Evolutionary conservation across 208 protist genomes (phyloP), one percentile per base, ranked within the genome.

Genomic region (Trypanosoma boissoni): DNA sequence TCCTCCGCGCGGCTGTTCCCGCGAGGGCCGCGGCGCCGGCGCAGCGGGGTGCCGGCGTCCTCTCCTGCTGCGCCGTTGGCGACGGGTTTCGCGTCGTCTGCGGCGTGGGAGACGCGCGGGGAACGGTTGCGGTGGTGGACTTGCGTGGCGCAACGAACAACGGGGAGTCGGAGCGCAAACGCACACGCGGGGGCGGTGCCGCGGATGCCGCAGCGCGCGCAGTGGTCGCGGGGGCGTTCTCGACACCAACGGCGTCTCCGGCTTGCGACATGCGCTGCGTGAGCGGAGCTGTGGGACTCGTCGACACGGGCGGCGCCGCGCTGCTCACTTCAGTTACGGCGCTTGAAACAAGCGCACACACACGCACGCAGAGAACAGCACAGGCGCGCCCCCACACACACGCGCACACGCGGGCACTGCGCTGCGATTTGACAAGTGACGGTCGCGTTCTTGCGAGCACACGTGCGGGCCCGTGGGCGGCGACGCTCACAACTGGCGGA

Each of bases 61-160:
- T 90, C 52, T 88, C 80, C 2, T 92, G 81, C 59, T 82, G 78
- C 45, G 32, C 78, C 1, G 21, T 90, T 28, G 75, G 61, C 10
- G 74, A 80, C 39, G 73, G 45, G 48, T 83, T 77, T 34, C 86
- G 86, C 36, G 80, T 89, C 2, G 74, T 88, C 3, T 81, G 73
- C 32, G 80, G 82, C 5, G 65, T 92, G 10, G 80, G 70, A 14
- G 82, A 89, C 41, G 48, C 54, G 3, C 48, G 52, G 0, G 82
- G 86, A 1, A 70, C 78, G 7, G 78, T 92, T 14, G 76, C 73
- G 9, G 68, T 92, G 14, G 66, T 75, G 0, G 86, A 92, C 45
- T 56, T 90, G 31, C 76, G 86, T 18, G 68, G 60, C 20, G 64
- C 72, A 1, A 26, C 67, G 3, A 55, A 66, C 0, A 20, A 18